phyloP scores from a whole-genome alignment of 2,329 filamentous ascomycete genomes.

The Aspergillus fijiensis region DNA sequence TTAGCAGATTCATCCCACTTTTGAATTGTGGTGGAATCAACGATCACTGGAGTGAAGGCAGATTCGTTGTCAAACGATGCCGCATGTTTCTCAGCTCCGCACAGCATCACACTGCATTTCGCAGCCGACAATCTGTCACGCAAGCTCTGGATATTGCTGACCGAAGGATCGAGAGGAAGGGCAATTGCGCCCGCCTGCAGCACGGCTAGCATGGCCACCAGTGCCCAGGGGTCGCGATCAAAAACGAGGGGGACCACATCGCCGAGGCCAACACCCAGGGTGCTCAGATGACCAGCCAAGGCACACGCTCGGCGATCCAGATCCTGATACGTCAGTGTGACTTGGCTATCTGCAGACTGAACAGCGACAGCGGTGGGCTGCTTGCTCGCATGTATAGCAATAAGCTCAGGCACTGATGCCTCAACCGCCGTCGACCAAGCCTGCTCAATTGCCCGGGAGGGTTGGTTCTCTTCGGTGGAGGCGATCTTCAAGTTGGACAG shows the following conservation, averaged over 20 bases:
- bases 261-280: constrained; percentile 29
- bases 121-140: constrained; percentile 5
- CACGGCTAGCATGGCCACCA: constrained; percentile 31
- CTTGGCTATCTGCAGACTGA: background rate
- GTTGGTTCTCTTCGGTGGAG: too few relatives aligned
- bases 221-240: constrained; percentile 31
- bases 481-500: too few relatives aligned
- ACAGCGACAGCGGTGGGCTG: background rate
- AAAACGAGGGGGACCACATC: constrained; percentile 27
- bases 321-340: background rate
- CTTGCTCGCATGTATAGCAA: background rate
- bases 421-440: too few relatives aligned
- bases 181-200: constrained; percentile 31
- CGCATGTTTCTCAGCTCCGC: constrained; percentile 11
- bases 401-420: background rate
- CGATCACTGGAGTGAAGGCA: constrained; percentile 36
- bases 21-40: constrained; percentile 60
- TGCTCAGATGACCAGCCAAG: constrained; percentile 6
- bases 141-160: constrained; percentile 19
- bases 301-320: background rate
- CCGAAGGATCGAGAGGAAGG: constrained; percentile 29
- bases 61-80: background rate
- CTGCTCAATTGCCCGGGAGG: too few relatives aligned
- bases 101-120: constrained; percentile 7
- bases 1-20: too few relatives aligned